These are phyloP conservation scores for Eimeria zaria DNA, from an alignment of 169 alveolate species.

Conservation along the genomic window DNA sequence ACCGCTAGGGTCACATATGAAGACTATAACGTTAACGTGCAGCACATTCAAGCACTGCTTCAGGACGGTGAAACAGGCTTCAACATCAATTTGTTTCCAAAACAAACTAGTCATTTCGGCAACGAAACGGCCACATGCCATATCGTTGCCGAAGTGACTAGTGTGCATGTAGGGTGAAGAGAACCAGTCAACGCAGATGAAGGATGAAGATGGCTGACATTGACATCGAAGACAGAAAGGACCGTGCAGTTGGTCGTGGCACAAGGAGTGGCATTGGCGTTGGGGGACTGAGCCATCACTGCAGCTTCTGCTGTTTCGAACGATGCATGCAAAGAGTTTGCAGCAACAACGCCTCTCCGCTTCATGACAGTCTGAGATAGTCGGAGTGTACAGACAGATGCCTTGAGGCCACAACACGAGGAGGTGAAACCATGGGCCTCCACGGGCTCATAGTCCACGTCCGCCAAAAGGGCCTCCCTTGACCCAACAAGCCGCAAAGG, in stretches of 20 bases:
- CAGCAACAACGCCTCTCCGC: slow-evolving; percentile 4
- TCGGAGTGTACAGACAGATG: slow-evolving; percentile 21
- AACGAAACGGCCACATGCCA: too few species aligned
- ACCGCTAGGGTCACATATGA: neutral
- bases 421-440: slow-evolving; percentile 75
- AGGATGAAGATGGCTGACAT: neutral
- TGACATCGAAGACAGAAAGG: slow-evolving; percentile 38
- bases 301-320: slow-evolving; percentile 67
- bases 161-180: neutral
- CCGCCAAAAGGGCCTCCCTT: slow-evolving; percentile 31
- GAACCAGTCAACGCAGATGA: neutral
- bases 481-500: neutral
- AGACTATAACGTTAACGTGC: neutral
- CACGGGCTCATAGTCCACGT: slow-evolving; percentile 74
- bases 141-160: neutral
- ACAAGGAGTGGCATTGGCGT: slow-evolving; percentile 10
- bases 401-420: slow-evolving; percentile 63
- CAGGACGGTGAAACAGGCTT: neutral
- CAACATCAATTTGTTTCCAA: neutral
- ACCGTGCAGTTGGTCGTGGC: slow-evolving; percentile 71
- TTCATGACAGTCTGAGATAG: neutral
- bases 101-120: neutral
- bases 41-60: neutral
- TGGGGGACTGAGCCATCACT: slow-evolving; percentile 63
- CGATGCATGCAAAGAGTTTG: neutral